Evolutionary conservation across 1,139 yeast species (phyloP).

Genomic region (Yamadazyma dushanensis): DNA sequence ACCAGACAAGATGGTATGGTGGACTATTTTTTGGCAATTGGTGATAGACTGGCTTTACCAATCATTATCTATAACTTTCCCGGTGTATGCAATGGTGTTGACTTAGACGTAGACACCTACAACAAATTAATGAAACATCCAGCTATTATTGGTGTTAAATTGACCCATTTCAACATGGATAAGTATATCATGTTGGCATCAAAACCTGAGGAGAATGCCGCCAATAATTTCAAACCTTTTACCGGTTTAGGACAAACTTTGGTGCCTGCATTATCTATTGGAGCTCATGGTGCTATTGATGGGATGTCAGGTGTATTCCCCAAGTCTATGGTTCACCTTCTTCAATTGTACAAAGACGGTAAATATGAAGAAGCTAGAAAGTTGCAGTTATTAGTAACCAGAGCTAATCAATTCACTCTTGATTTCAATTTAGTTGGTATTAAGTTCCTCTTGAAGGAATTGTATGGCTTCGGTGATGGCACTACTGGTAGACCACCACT

Average conservation of each 20-base stretch:
- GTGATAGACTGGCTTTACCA: constrained; percentile 31
- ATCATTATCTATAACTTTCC: constrained; percentile 38
- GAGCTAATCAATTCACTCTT: constrained; percentile 41
- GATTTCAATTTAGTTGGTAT: constrained; percentile 48
- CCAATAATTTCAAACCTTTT: constrained; percentile 37
- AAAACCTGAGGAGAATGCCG: constrained; percentile 24
- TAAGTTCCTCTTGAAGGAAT: constrained; percentile 26
- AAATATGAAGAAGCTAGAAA: constrained; percentile 37
- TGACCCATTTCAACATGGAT: constrained; percentile 42
- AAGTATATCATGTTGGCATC: constrained; percentile 38
- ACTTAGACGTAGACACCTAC: constrained; percentile 35
- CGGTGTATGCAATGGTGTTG: constrained; percentile 40
- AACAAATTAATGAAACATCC: constrained; percentile 30
- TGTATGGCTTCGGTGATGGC: constrained; percentile 20
- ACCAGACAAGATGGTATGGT: constrained; percentile 34
- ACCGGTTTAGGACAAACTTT: constrained; percentile 53
- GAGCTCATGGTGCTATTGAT: constrained; percentile 47
- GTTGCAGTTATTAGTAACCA: constrained; percentile 38
- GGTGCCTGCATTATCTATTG: constrained; percentile 43
- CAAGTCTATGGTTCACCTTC: constrained; percentile 37
- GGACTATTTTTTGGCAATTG: constrained; percentile 32
- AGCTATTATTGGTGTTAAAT: constrained; percentile 37
- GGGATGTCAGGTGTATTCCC: constrained; percentile 48
- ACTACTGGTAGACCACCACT: constrained; percentile 20
- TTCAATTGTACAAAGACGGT: constrained; percentile 24